Percentiles rank a stretch among this genome's conserved stretches.
Conservation (phyloP, 352 stramenopile genomes). For the Elongisporangium senticosum region DNA sequence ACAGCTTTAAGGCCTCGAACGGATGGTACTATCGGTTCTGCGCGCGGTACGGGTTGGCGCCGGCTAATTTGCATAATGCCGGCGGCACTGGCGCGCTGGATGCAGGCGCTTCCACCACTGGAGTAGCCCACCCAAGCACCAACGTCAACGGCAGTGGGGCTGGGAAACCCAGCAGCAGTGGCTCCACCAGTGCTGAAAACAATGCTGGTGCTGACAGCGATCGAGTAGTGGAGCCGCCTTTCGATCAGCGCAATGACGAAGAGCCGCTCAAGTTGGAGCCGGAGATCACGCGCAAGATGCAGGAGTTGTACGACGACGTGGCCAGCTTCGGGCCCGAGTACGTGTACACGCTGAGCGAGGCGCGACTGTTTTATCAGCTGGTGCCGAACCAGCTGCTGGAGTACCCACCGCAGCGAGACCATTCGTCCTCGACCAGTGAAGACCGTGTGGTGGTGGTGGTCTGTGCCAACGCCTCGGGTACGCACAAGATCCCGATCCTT, state of each 20-base stretch:
- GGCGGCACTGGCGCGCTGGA: constrained; percentile 7
- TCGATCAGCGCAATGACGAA: constrained; percentile 1
- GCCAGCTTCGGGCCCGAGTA: constrained; percentile 27
- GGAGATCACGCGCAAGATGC: constrained; percentile 15
- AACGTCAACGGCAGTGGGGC: neutral
- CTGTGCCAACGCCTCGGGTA: constrained; percentile 42
- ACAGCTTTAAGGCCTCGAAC: constrained; percentile 57
- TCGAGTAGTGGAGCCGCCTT: neutral
- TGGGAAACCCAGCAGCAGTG: neutral
- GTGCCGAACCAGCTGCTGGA: constrained; percentile 17
- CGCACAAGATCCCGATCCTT: constrained; percentile 49
- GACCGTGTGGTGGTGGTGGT: constrained; percentile 37
- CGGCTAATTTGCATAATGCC: constrained; percentile 19
- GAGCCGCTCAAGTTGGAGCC: constrained; percentile 2
- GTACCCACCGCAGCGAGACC: neutral
- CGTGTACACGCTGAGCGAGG: constrained; percentile 49
- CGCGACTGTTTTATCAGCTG: constrained; percentile 45
- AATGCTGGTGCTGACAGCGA: neutral
- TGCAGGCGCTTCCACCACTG: neutral
- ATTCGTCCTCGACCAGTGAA: constrained; percentile 11
- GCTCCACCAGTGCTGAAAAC: neutral
- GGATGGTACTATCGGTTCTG: constrained; percentile 81
- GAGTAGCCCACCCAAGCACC: neutral
- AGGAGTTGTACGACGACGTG: constrained; percentile 19
- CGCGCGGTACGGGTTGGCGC: constrained; percentile 50